These are phyloP conservation scores for Trichosporon sp. DNA, from an alignment of 1,284 basidiomycete genomes.

Conservation along the genomic window DNA sequence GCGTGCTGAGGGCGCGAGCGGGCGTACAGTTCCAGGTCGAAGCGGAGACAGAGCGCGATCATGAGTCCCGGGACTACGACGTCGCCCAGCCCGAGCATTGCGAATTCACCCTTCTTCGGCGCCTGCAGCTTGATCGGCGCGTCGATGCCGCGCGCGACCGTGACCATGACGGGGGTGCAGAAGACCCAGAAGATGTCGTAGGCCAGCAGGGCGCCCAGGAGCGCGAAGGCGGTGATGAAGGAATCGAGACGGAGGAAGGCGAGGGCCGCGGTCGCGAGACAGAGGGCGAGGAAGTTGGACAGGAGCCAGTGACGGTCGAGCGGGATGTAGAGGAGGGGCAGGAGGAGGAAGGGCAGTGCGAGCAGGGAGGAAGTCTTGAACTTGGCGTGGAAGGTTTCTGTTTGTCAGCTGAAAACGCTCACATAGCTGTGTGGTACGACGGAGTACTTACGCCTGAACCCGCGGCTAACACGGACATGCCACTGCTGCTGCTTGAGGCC, in stretches of 20 bases:
- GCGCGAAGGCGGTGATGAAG: conserved; percentile 81
- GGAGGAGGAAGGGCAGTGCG: conserved; percentile 66
- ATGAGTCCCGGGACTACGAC: conserved; percentile 73
- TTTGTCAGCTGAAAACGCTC: conserved; percentile 22
- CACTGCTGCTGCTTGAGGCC: conserved; percentile 40
- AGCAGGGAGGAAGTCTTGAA: conserved; percentile 61
- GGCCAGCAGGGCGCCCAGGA: conserved; percentile 77
- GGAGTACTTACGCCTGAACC: conserved; percentile 47
- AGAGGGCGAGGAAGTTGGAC: conserved; percentile 78
- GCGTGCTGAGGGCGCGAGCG: conserved; percentile 34
- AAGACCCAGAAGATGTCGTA: conserved; percentile 76
- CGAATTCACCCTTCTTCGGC: conserved; percentile 70
- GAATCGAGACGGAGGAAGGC: conserved; percentile 83
- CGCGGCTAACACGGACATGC: conserved; percentile 51
- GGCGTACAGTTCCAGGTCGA: conserved; percentile 66
- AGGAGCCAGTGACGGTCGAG: conserved; percentile 69
- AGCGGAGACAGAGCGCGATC: conserved; percentile 83
- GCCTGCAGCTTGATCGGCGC: conserved; percentile 91
- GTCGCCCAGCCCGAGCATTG: conserved; percentile 87
- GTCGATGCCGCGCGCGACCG: conserved; percentile 87
- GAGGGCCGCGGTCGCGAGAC: conserved; percentile 81
- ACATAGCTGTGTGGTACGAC: not conserved
- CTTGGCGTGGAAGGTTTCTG: conserved; percentile 53
- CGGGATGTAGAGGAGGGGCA: conserved; percentile 70
- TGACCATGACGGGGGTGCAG: conserved; percentile 68